Evolutionary conservation across 805 yeast species (phyloP).

Genomic region (Kurtzmaniella fragi): DNA sequence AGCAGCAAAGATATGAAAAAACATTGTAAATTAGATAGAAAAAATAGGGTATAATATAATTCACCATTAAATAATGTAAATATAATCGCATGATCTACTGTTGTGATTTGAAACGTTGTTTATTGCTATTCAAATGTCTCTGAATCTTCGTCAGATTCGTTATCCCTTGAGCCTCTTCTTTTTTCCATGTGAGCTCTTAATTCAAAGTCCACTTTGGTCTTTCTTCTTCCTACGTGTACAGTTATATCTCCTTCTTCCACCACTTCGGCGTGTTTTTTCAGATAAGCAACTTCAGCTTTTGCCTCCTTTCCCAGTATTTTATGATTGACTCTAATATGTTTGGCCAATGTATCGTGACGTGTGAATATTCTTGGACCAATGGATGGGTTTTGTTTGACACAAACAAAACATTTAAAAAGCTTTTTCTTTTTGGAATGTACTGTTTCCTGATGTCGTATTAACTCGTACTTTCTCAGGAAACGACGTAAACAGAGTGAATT

Average conservation of each 20-base stretch:
- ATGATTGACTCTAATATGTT: constrained; percentile 64
- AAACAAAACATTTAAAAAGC: constrained; percentile 78
- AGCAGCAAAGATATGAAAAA: constrained; percentile 53
- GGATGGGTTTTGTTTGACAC: constrained; percentile 64
- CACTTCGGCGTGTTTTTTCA: constrained; percentile 42
- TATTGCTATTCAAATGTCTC: too few species aligned
- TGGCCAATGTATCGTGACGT: constrained; percentile 88
- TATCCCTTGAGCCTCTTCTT: constrained; percentile 15
- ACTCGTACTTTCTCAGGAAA: constrained; percentile 70
- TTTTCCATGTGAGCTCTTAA: constrained; percentile 42
- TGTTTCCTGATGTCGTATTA: constrained; percentile 93
- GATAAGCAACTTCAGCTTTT: constrained; percentile 42
- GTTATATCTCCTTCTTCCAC: constrained; percentile 46
- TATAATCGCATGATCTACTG: too few species aligned
- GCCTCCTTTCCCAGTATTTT: constrained; percentile 43
- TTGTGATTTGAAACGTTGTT: too few species aligned
- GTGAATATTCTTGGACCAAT: constrained; percentile 75
- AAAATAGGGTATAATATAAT: background rate
- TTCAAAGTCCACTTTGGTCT: constrained; percentile 43
- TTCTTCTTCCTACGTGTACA: constrained; percentile 41
- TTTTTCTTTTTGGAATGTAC: constrained; percentile 87
- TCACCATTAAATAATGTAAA: too few species aligned
- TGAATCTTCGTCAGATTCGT: background rate
- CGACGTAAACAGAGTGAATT: constrained; percentile 36
- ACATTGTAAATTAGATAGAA: constrained; percentile 4